phyloP scores from a whole-genome alignment of 2,329 filamentous ascomycete genomes.

The Aspergillus udagawae region DNA sequence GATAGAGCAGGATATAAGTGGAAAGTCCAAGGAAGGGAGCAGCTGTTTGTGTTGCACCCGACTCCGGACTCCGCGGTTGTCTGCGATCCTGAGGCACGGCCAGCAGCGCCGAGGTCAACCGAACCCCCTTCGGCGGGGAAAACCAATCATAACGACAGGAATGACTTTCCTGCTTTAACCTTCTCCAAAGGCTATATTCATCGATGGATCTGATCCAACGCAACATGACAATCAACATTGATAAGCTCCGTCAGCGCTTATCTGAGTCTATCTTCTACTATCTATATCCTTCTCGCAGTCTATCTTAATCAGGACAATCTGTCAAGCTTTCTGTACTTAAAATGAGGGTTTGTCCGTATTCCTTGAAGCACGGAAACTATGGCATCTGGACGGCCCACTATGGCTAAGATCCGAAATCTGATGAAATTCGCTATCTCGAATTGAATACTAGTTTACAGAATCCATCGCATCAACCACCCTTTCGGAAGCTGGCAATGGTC shows the following conservation, averaged over 20 bases:
- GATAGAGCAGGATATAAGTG: neutral
- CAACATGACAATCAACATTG: too few species aligned
- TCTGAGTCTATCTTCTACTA: neutral
- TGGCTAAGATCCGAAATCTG: neutral
- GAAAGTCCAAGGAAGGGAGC: neutral
- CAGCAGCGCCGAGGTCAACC: neutral
- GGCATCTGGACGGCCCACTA: neutral
- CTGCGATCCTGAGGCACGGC: neutral
- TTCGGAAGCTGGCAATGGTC: neutral
- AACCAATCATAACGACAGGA: neutral
- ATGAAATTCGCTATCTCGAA: neutral
- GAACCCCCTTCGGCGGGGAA: neutral
- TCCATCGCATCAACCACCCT: neutral
- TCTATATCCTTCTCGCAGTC: neutral
- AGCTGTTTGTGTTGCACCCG: neutral
- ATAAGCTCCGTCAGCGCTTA: too few species aligned
- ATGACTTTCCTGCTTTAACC: neutral
- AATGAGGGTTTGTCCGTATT: neutral
- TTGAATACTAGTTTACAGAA: neutral
- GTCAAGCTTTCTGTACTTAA: neutral
- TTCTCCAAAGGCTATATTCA: neutral
- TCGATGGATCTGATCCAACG: neutral
- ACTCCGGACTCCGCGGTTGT: neutral
- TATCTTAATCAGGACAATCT: neutral
- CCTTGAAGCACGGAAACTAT: neutral